Evolutionary conservation across 2,329 filamentous ascomycete genomes (phyloP).

Genomic region (Neofusicoccum umdonicola): DNA sequence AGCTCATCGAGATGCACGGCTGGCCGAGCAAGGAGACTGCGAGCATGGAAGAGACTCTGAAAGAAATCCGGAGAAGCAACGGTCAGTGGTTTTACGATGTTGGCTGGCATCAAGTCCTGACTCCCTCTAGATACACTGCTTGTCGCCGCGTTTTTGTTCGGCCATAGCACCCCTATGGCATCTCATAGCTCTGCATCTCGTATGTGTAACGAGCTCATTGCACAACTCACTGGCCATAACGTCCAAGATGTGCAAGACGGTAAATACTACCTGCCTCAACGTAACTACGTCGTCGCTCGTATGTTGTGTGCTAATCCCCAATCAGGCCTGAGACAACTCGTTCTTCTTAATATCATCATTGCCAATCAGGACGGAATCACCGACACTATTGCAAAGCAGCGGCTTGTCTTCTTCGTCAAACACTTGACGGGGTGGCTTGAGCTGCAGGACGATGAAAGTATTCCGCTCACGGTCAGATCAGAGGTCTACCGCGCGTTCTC

Average conservation of each 20-base stretch:
- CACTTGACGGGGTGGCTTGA: slow-evolving; percentile 69
- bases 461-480: slow-evolving; percentile 53
- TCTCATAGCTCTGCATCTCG: slow-evolving; percentile 48
- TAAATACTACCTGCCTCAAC: slow-evolving; percentile 24
- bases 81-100: background rate
- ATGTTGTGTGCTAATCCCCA: background rate
- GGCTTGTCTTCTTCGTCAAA: slow-evolving; percentile 78
- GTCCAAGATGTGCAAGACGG: slow-evolving; percentile 44
- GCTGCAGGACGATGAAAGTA: slow-evolving; percentile 49
- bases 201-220: slow-evolving; percentile 60
- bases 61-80: slow-evolving; percentile 26
- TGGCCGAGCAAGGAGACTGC: slow-evolving; percentile 36
- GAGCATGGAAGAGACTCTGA: slow-evolving; percentile 36
- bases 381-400: slow-evolving; percentile 56
- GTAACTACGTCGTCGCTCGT: background rate
- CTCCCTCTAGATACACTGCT: slow-evolving; percentile 43
- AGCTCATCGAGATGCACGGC: slow-evolving; percentile 43
- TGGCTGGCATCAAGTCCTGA: background rate
- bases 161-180: slow-evolving; percentile 49
- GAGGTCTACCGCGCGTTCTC: slow-evolving; percentile 54
- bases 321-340: slow-evolving; percentile 48
- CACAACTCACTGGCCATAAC: slow-evolving; percentile 57
- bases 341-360: slow-evolving; percentile 56
- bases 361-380: slow-evolving; percentile 48
- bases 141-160: slow-evolving; percentile 48